Base-by-base conservation (phyloP, 169 alveolate species). In the Toxoplasma gondii region DNA sequence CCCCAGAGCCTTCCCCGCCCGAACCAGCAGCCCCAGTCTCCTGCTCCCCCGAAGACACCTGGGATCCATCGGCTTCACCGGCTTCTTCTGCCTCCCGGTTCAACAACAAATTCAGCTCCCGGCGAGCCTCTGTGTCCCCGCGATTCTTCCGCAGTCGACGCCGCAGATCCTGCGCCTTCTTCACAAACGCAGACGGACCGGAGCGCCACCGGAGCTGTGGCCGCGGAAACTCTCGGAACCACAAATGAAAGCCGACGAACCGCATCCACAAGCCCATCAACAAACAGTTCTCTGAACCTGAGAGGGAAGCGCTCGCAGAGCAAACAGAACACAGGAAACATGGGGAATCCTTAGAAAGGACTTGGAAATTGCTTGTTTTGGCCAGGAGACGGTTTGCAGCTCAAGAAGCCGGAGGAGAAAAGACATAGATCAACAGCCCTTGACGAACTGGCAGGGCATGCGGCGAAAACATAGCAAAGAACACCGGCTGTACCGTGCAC, bases 211-310 rank as follows among this genome's bases (percentile, higher is more conserved):
- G 41, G 45, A 94, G 92, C 87, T 88, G 94, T 31, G 96, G 96
- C 54, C 82, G 38, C 31, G 81, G 91, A 45, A 88, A 91, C 70
- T 94, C 96, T 58, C 88, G 83, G 84, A 74, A 94, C 96, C 96
- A 94, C 43, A 94, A 44, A 44, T 94, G 96, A 44, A 94, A 17
- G 31, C 96, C 96, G 70, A 88, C 88, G 88, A 94, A 94, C 49
- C 96, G 91, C 93, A 94, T 94, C 96, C 96, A 94, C 39, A 94
- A 92, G 88, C 94, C 94, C 92, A 86, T 70, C 84, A 94, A 41
- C 78, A 94, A 90, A 64, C 91, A 82, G 88, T 94, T 93, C 70
- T 94, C 96, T 74, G 88, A 78, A 58, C 96, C 96, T 90, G 82
- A 34, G 82, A 64, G 44, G n/a, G 9, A 12, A n/a, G 2, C 16